phyloP scores from a whole-genome alignment of 208 protist genomes.

The Leishmania arabica region DNA sequence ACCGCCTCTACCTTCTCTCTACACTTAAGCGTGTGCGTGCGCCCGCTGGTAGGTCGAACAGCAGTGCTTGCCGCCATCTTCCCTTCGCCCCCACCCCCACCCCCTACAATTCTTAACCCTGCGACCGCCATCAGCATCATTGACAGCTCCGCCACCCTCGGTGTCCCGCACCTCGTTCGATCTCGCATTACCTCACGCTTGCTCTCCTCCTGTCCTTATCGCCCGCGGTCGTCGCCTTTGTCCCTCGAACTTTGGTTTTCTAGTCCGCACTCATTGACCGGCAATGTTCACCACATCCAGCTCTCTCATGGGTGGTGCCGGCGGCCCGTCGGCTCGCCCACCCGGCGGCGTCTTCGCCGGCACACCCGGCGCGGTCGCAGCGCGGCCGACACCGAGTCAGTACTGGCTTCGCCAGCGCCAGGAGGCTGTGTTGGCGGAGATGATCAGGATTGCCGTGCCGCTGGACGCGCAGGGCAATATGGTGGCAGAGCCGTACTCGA shows the following conservation, averaged over 20 bases:
- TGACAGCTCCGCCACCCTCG: neutral
- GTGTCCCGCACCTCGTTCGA: neutral
- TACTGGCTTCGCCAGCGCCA: constrained; percentile 72
- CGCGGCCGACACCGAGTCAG: constrained; percentile 19
- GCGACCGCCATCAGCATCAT: neutral
- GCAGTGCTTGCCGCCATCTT: neutral
- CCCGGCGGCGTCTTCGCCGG: constrained; percentile 2
- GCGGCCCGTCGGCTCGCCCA: neutral
- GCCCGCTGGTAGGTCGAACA: neutral
- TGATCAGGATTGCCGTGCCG: constrained; percentile 75
- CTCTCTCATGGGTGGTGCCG: constrained; percentile 3
- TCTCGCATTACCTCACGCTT: neutral
- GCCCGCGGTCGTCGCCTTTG: neutral
- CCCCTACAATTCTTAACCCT: neutral
- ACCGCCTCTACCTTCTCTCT: constrained; percentile 9
- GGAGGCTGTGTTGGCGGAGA: constrained; percentile 63
- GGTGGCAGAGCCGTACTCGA: constrained; percentile 27
- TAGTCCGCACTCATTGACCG: neutral
- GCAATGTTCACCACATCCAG: constrained; percentile 11
- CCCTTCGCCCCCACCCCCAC: neutral
- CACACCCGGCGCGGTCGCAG: neutral
- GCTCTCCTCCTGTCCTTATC: neutral
- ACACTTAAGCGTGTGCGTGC: neutral
- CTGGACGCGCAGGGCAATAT: constrained; percentile 49
- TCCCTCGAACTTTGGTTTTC: neutral